Conservation (phyloP, 2,329 filamentous ascomycete genomes). For the Xylariales sp. region DNA sequence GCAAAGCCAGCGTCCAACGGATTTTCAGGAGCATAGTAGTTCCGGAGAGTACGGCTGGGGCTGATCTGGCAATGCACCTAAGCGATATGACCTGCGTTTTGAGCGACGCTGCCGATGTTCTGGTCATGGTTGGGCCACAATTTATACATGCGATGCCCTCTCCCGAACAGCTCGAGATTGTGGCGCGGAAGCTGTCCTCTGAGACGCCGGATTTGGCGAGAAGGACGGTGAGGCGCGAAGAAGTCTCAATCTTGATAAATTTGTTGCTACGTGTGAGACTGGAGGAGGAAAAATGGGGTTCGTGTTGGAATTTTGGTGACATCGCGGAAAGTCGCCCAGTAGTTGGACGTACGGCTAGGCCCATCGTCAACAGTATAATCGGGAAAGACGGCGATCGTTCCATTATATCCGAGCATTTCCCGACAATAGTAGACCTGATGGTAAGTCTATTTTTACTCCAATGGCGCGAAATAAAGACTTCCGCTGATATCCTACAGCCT, state of each 20-base stretch:
- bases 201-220: neutral
- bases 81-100: neutral
- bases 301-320: neutral
- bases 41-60: neutral
- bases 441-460: neutral
- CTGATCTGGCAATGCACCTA: neutral
- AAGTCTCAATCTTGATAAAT: conserved; percentile 5
- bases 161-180: conserved; percentile 2
- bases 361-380: conserved; percentile 11
- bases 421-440: neutral
- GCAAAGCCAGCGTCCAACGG: conserved; percentile 15
- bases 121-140: conserved; percentile 28
- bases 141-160: conserved; percentile 21
- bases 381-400: neutral
- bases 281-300: conserved; percentile 4
- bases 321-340: neutral
- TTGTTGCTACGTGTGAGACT: conserved; percentile 18
- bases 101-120: conserved; percentile 24
- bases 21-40: conserved; percentile 25
- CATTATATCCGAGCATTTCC: neutral
- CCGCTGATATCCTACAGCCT: neutral
- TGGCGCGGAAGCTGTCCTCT: conserved; percentile 17
- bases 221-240: neutral
- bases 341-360: neutral
- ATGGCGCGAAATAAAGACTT: fast-evolving